Conservation (phyloP, 805 yeast genomes). For the Metschnikowia reukaufii region DNA sequence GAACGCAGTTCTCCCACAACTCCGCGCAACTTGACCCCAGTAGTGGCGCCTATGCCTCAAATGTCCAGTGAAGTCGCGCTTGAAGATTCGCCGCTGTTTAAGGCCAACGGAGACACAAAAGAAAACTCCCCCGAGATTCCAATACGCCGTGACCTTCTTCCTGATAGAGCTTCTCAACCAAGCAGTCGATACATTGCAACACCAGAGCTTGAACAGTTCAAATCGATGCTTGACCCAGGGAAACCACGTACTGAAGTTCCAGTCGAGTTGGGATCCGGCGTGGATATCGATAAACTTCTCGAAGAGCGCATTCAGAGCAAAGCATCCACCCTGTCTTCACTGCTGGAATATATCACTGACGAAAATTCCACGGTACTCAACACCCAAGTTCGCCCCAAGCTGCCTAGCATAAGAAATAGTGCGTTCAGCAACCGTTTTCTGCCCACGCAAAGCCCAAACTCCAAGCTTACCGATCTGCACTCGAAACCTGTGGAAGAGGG, state of each 20-base stretch:
- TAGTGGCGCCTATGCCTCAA: neutral
- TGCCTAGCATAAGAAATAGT: neutral
- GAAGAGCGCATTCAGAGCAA: constrained; percentile 9
- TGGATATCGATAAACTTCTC: constrained; percentile 23
- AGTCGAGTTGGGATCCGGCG: constrained; percentile 1
- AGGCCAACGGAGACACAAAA: neutral
- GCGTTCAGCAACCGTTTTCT: neutral
- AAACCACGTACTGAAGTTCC: constrained; percentile 11
- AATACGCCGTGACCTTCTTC: constrained; percentile 14
- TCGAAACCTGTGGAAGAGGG: neutral
- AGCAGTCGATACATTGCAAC: constrained; percentile 16
- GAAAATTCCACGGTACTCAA: neutral
- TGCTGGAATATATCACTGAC: constrained; percentile 2
- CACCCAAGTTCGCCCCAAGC: neutral
- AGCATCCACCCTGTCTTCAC: neutral
- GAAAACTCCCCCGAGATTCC: constrained; percentile 17
- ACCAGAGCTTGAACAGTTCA: constrained; percentile 19
- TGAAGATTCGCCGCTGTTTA: neutral
- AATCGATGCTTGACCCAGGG: constrained; percentile 22
- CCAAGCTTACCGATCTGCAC: neutral
- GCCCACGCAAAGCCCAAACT: neutral
- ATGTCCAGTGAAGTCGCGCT: neutral
- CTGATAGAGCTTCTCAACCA: constrained; percentile 1
- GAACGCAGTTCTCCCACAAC: neutral
- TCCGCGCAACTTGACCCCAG: neutral